Evolutionary conservation across 2,329 filamentous ascomycete species (phyloP).

Genomic region (Lachnellula willkommii): DNA sequence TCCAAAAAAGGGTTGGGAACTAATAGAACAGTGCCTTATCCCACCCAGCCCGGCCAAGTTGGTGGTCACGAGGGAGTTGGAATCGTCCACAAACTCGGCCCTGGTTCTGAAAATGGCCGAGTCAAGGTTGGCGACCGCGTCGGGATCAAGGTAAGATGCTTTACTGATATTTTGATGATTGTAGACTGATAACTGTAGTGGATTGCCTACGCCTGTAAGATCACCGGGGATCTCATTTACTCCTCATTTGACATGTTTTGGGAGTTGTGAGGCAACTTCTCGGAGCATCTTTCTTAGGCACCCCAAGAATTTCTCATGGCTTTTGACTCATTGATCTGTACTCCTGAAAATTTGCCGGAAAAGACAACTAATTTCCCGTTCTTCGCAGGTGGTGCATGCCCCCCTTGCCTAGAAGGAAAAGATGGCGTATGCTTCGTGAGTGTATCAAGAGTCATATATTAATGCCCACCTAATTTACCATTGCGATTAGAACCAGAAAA

Average conservation of each 20-base stretch:
- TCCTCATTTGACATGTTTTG: no score
- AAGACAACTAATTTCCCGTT: no score
- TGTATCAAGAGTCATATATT: neutral
- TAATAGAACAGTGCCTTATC: conserved; percentile 52
- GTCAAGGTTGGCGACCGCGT: conserved; percentile 64
- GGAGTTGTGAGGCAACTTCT: no score
- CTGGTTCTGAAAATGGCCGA: conserved; percentile 48
- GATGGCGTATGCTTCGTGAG: conserved; percentile 63
- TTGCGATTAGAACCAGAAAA: conserved; percentile 40
- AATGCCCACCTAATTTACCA: conserved; percentile 5
- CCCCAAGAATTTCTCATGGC: no score
- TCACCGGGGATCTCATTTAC: no score
- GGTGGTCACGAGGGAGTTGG: conserved; percentile 68
- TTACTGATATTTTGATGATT: neutral
- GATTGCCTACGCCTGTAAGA: conserved; percentile 44
- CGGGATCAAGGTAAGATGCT: conserved; percentile 54
- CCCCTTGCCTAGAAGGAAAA: conserved; percentile 47
- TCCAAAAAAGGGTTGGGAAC: conserved; percentile 26
- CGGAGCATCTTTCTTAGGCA: no score
- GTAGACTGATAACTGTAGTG: conserved; percentile 38
- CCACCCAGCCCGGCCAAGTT: conserved; percentile 56
- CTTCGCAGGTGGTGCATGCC: conserved; percentile 39
- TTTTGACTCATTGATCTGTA: no score
- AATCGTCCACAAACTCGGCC: conserved; percentile 59
- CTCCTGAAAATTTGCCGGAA: no score